Conservation (phyloP, 148 eudicot species). For the Spergularia marina region DNA sequence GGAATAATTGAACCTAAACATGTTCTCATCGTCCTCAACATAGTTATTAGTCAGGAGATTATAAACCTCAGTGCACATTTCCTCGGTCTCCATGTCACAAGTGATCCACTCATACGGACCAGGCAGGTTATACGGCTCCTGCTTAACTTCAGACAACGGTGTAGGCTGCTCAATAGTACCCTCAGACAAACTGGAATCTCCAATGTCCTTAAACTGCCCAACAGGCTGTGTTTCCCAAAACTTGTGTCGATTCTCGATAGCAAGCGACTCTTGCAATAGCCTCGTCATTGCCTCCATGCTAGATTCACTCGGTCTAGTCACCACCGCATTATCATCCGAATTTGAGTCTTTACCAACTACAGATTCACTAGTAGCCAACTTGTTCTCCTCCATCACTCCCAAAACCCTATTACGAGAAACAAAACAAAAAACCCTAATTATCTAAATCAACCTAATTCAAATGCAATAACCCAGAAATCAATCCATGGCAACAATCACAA, state of each 20-base stretch:
- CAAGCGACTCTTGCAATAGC: conserved; percentile 61
- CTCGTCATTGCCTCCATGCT: conserved; percentile 41
- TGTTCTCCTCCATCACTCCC: conserved; percentile 44
- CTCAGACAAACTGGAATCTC: conserved; percentile 57
- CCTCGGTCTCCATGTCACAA: conserved; percentile 73
- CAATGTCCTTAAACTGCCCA: conserved; percentile 66
- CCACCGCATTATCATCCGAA: conserved; percentile 27
- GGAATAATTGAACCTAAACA: conserved; percentile 87
- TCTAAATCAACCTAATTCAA: too few species aligned
- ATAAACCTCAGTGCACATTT: conserved; percentile 74
- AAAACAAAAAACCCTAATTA: not conserved
- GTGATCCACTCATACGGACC: conserved; percentile 76
- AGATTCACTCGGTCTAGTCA: conserved; percentile 29
- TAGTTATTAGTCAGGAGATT: conserved; percentile 66
- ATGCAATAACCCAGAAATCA: too few species aligned
- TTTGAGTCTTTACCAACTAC: conserved; percentile 25
- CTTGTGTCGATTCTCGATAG: conserved; percentile 53
- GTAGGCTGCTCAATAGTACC: conserved; percentile 71
- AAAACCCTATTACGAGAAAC: not conserved
- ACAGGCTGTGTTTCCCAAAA: conserved; percentile 89
- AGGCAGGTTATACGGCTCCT: conserved; percentile 75
- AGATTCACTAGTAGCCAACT: conserved; percentile 29
- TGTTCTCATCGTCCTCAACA: conserved; percentile 92
- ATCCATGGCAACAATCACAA: too few species aligned
- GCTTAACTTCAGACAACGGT: conserved; percentile 59